These are phyloP conservation scores for Russula sp. DNA, from an alignment of 768 basidiomycete species.

Conservation along the genomic window DNA sequence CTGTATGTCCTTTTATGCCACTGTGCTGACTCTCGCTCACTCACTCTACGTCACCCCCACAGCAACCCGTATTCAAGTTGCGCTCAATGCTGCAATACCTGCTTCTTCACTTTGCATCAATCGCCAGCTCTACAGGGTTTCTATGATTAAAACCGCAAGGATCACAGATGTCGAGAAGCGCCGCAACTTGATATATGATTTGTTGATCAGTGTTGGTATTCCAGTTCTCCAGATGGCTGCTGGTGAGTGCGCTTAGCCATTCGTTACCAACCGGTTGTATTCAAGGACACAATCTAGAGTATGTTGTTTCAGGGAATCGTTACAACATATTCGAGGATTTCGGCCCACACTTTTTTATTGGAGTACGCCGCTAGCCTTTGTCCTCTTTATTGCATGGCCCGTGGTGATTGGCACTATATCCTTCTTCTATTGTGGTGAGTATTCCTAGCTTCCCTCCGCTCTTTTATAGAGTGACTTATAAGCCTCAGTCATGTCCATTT, in stretches of 20 bases:
- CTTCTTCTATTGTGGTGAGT: conserved; percentile 42
- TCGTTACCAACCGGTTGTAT: background rate
- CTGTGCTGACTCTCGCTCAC: no score
- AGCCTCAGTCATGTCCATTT: conserved; percentile 33
- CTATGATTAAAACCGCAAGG: conserved; percentile 38
- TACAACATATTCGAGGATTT: conserved; percentile 37
- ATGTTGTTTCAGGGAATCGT: background rate
- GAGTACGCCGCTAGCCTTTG: conserved; percentile 33
- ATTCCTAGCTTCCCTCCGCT: background rate
- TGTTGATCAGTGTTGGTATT: no score
- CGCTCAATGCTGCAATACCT: conserved; percentile 39
- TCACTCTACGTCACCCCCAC: background rate
- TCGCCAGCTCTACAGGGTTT: conserved; percentile 35
- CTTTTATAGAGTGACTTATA: background rate
- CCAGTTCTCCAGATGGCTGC: no score
- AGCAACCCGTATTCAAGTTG: conserved; percentile 44
- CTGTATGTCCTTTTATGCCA: conserved; percentile 38
- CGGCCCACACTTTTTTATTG: conserved; percentile 45
- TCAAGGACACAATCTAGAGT: background rate
- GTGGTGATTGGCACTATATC: conserved; percentile 32
- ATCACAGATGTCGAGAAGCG: conserved; percentile 26
- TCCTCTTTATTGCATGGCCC: conserved; percentile 37
- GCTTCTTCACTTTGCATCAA: conserved; percentile 41
- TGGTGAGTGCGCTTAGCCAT: no score
- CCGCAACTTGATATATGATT: background rate